These are phyloP conservation scores for Rhododendron molle DNA, from an alignment of 148 eudicot species.

Conservation along the genomic window DNA sequence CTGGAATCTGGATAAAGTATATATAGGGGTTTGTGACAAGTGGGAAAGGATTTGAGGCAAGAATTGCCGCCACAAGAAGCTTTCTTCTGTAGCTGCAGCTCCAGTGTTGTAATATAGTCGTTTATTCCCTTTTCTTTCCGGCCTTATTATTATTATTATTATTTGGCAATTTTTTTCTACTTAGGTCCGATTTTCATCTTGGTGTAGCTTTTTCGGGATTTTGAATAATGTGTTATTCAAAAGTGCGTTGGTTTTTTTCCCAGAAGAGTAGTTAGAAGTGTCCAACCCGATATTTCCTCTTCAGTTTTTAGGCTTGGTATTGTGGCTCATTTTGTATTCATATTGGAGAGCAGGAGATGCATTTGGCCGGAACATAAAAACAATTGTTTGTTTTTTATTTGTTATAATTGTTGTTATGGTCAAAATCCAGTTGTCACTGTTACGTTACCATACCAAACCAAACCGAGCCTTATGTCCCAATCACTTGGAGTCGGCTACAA, in stretches of 20 bases:
- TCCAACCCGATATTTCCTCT: background rate
- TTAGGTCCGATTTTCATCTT: background rate
- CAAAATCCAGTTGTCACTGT: no score
- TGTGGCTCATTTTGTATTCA: no score
- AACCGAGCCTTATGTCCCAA: no score
- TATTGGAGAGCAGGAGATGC: background rate
- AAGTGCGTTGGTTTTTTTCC: background rate
- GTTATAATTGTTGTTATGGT: no score
- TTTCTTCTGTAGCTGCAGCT: background rate
- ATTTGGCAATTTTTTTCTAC: background rate
- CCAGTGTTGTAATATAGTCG: background rate
- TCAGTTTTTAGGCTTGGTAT: background rate
- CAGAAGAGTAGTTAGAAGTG: background rate
- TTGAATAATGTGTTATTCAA: background rate
- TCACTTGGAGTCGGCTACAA: no score
- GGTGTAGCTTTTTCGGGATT: background rate
- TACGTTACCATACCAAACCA: no score
- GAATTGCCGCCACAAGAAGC: background rate
- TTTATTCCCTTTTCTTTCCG: background rate
- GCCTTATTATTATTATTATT: background rate
- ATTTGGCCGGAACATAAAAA: background rate
- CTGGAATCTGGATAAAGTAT: background rate
- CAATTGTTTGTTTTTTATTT: no score
- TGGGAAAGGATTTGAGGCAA: background rate
- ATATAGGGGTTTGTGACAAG: background rate